These are phyloP conservation scores for Beauveria australis DNA, from an alignment of 2,329 filamentous ascomycete genomes.

Conservation along the genomic window DNA sequence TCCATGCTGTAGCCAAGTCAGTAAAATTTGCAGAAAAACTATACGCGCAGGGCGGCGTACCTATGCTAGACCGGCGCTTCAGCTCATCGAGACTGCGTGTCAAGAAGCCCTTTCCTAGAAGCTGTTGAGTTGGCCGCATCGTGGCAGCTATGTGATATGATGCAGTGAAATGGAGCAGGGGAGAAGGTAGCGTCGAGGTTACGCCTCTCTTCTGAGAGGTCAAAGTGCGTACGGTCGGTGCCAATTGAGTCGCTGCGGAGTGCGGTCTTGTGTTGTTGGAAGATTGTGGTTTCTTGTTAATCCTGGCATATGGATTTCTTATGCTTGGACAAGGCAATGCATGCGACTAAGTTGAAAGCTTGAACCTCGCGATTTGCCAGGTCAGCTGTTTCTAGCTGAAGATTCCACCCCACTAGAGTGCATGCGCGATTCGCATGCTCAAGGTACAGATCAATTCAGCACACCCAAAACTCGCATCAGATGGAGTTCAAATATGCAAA, in stretches of 20 bases:
- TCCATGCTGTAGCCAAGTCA: slow-evolving; percentile 44
- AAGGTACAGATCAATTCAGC: too few species aligned
- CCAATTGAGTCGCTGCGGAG: background rate
- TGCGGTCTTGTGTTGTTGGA: background rate
- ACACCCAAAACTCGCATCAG: too few species aligned
- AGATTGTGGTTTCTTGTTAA: too few species aligned
- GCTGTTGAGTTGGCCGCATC: slow-evolving; percentile 40
- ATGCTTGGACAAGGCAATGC: background rate
- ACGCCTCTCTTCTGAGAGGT: background rate
- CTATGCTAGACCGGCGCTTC: slow-evolving; percentile 46
- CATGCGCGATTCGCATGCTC: too few species aligned
- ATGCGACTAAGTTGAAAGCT: background rate
- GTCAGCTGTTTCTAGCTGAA: too few species aligned
- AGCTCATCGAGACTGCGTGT: slow-evolving; percentile 53
- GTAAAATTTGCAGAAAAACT: background rate
- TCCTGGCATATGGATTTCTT: too few species aligned
- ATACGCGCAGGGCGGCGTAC: slow-evolving; percentile 26
- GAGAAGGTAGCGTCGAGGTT: background rate
- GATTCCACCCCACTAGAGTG: too few species aligned
- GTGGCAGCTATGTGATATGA: slow-evolving; percentile 2
- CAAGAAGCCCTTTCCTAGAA: slow-evolving; percentile 45
- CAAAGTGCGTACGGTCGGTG: background rate
- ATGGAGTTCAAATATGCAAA: background rate
- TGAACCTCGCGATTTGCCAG: background rate
- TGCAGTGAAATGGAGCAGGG: background rate